Evolutionary conservation across 768 basidiomycete genomes (phyloP).

Genomic region (Rhizopogon salebrosus): DNA sequence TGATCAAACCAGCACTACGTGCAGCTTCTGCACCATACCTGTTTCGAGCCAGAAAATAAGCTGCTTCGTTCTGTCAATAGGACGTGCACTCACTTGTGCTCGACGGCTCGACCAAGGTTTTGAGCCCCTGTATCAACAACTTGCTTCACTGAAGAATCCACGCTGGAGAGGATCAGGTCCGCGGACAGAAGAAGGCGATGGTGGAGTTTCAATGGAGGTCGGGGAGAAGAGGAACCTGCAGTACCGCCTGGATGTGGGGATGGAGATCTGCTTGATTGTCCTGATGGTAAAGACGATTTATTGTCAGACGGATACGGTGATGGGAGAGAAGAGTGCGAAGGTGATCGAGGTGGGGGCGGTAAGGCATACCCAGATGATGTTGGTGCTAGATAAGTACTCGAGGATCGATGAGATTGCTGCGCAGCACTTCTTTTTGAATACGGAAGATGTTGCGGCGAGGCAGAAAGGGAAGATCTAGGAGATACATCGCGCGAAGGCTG

Average conservation of each 20-base stretch:
- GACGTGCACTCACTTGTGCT: slow-evolving; percentile 44
- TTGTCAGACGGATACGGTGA: neutral
- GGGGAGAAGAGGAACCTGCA: slow-evolving; percentile 5
- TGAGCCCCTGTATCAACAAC: slow-evolving; percentile 47
- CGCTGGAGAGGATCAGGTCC: slow-evolving; percentile 60
- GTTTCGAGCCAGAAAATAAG: neutral
- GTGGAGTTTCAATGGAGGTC: slow-evolving; percentile 30
- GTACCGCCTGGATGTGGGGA: slow-evolving; percentile 9
- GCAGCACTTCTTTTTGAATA: neutral
- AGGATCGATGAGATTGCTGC: neutral
- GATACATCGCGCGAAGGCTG: neutral
- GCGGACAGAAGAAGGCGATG: slow-evolving; percentile 54
- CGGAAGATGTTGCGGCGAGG: neutral
- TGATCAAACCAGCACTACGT: slow-evolving; percentile 50
- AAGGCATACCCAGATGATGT: slow-evolving; percentile 1
- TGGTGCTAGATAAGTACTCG: slow-evolving; percentile 1
- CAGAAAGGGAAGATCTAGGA: neutral
- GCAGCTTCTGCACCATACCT: slow-evolving; percentile 64
- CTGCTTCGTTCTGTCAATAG: neutral
- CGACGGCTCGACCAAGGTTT: slow-evolving; percentile 43
- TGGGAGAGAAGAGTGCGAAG: neutral
- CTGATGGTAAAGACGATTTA: slow-evolving; percentile 17
- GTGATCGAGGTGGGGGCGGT: slow-evolving; percentile 2
- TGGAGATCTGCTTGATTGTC: slow-evolving; percentile 3
- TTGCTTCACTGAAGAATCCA: slow-evolving; percentile 53